phyloP scores from a whole-genome alignment of 2,329 filamentous ascomycete genomes.

The Zasmidium citrigriseum region DNA sequence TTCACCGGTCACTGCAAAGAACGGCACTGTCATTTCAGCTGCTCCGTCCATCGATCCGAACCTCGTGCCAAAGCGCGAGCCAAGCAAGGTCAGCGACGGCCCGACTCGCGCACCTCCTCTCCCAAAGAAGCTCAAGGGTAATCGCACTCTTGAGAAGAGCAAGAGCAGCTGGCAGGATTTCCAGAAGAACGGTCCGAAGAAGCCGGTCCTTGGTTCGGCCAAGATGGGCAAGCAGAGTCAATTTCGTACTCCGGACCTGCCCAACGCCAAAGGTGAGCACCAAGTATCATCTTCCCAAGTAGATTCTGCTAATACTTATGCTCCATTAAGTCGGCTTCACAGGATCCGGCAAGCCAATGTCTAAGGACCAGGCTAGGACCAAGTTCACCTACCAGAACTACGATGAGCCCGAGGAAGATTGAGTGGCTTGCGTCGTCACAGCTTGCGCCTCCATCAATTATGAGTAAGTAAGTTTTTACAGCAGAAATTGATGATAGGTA shows the following conservation, averaged over 20 bases:
- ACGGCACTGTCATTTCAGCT: constrained; percentile 63
- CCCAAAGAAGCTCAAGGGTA: constrained; percentile 82
- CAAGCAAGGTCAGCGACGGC: constrained; percentile 63
- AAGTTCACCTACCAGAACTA: constrained; percentile 31
- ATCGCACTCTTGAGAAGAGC: constrained; percentile 84
- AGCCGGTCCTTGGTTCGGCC: constrained; percentile 22
- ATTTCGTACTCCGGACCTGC: constrained; percentile 71
- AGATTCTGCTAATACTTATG: constrained; percentile 22
- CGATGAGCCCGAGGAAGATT: constrained; percentile 24
- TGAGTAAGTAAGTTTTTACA: background rate
- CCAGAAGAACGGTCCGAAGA: constrained; percentile 63
- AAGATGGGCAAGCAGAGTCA: constrained; percentile 32
- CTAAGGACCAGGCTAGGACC: constrained; percentile 65
- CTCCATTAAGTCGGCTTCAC: constrained; percentile 79
- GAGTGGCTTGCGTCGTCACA: constrained; percentile 3
- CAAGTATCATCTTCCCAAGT: constrained; percentile 33
- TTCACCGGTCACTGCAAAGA: constrained; percentile 40
- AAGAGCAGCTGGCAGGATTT: constrained; percentile 97
- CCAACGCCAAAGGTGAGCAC: constrained; percentile 76
- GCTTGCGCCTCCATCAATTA: background rate
- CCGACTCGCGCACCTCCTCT: constrained; percentile 47
- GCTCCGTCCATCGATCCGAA: constrained; percentile 68
- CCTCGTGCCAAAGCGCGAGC: constrained; percentile 62
- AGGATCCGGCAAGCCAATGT: constrained; percentile 92
- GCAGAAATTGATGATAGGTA: background rate